Conservation (phyloP, 176 grass and related monocot genomes). For the Lolium multiflorum region DNA sequence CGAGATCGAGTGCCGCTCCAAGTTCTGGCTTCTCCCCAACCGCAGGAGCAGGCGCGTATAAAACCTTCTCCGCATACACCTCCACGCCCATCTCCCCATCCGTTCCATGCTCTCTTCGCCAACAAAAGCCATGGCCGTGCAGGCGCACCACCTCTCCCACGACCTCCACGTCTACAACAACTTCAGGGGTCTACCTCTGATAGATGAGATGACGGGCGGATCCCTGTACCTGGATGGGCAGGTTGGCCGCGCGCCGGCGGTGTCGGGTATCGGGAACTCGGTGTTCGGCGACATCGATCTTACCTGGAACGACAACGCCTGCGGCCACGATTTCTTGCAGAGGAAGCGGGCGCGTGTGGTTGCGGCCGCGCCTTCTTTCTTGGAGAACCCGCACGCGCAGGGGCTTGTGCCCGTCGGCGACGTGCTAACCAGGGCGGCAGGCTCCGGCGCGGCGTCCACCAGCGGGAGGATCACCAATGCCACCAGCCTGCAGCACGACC, state of each 20-base stretch:
- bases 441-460: constrained; percentile 44
- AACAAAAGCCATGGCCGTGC: constrained; percentile 51
- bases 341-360: constrained; percentile 40
- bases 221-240: neutral
- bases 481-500: neutral
- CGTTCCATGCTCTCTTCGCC: neutral
- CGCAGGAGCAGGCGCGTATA: neutral
- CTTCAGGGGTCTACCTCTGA: neutral
- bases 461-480: constrained; percentile 32
- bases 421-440: neutral
- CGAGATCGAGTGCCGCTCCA: too few species aligned
- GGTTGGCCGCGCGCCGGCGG: neutral
- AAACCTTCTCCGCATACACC: neutral
- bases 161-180: neutral
- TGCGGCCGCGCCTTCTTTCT: neutral
- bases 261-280: neutral
- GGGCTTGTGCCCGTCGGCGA: neutral
- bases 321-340: constrained; percentile 21
- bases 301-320: neutral
- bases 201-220: neutral
- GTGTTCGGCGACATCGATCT: constrained; percentile 20
- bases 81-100: neutral
- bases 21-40: neutral
- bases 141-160: constrained; percentile 42
- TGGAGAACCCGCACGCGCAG: neutral